Evolutionary conservation across 2,329 filamentous ascomycete genomes (phyloP).

Genomic region (Colletotrichum cereale): DNA sequence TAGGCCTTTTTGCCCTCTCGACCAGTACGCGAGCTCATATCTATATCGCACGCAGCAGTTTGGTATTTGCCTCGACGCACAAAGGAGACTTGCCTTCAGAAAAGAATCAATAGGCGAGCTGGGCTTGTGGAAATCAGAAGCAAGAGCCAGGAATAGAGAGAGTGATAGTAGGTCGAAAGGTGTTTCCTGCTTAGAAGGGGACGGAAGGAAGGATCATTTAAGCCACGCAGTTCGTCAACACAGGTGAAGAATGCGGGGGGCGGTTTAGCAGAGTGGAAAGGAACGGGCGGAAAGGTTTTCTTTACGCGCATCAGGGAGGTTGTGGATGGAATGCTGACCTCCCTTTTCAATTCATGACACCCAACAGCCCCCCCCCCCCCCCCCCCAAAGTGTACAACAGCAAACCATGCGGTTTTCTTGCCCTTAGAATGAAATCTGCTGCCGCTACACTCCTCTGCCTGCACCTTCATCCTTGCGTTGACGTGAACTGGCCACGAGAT

Average conservation of each 20-base stretch:
- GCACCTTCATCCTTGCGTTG: background rate
- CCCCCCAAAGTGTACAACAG: slow-evolving; percentile 30
- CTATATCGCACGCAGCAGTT: background rate
- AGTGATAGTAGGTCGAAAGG: background rate
- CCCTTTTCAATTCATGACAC: slow-evolving; percentile 12
- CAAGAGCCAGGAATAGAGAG: background rate
- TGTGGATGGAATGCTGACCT: slow-evolving; percentile 19
- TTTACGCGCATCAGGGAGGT: slow-evolving; percentile 7
- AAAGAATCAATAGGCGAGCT: background rate
- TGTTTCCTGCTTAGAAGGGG: background rate
- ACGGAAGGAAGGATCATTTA: background rate
- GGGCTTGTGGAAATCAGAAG: background rate
- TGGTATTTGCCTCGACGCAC: background rate
- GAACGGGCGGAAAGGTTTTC: background rate
- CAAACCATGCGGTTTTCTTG: slow-evolving; percentile 3
- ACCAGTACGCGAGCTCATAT: background rate
- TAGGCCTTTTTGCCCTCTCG: background rate
- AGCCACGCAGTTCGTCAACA: background rate
- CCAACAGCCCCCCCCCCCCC: background rate
- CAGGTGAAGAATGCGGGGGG: background rate
- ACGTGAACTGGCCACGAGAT: background rate
- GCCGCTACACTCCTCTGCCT: background rate
- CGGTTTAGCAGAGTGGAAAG: background rate
- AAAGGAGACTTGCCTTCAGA: background rate
- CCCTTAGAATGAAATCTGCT: slow-evolving; percentile 29